These are phyloP conservation scores for Tausonia pullulans DNA, from an alignment of 1,284 basidiomycete species.

Conservation along the genomic window DNA sequence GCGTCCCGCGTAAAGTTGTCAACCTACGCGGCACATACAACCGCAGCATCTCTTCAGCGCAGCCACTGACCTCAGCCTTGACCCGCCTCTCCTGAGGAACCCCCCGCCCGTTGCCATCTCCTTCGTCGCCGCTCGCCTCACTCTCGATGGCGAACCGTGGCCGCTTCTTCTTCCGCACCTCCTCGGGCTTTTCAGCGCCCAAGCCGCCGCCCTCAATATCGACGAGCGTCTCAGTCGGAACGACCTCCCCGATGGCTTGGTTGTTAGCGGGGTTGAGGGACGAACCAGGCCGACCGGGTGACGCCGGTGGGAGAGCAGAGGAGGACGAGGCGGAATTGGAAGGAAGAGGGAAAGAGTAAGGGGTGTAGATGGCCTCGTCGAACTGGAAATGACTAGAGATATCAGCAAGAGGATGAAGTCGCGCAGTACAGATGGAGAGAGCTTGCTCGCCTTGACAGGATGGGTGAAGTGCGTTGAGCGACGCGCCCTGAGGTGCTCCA, in stretches of 20 bases:
- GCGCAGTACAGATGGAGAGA: too few relatives aligned
- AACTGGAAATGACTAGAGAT: background rate
- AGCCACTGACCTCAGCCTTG: too few relatives aligned
- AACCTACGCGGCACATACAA: too few relatives aligned
- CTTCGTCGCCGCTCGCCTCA: constrained; percentile 38
- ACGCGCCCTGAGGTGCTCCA: constrained; percentile 15
- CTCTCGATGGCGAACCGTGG: constrained; percentile 16
- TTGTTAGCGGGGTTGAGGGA: constrained; percentile 11
- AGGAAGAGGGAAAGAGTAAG: constrained; percentile 11
- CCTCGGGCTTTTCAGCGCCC: background rate
- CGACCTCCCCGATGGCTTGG: background rate
- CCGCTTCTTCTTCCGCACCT: constrained; percentile 14
- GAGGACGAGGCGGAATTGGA: background rate
- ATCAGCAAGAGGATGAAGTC: too few relatives aligned
- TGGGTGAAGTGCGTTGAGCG: constrained; percentile 9
- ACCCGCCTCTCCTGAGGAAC: too few relatives aligned
- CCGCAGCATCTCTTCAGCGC: too few relatives aligned
- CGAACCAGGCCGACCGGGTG: constrained; percentile 1
- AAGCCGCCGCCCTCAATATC: constrained; percentile 10
- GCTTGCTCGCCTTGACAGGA: background rate
- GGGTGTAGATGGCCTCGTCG: constrained; percentile 16
- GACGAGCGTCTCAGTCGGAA: constrained; percentile 3
- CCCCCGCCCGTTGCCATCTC: constrained; percentile 20
- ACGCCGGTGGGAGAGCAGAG: background rate
- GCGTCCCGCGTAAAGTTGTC: too few relatives aligned